phyloP scores from a whole-genome alignment of 208 protist genomes.

The Balamuthia mandrillaris region DNA sequence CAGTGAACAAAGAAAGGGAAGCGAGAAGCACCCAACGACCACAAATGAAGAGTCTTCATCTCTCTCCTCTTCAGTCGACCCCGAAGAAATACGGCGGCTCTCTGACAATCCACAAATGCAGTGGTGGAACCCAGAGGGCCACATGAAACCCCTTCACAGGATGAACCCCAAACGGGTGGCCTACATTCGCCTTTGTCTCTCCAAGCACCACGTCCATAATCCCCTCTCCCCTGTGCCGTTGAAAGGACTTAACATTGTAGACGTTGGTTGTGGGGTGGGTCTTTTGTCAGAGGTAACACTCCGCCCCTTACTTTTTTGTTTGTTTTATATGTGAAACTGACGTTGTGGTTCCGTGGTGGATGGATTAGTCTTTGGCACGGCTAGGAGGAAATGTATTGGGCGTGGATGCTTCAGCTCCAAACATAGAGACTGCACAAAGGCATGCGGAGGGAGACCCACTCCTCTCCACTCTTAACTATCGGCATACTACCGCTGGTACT shows the following conservation, averaged over 20 bases:
- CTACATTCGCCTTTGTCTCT: conserved; percentile 74
- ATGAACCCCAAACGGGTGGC: conserved; percentile 85
- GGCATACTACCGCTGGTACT: neutral
- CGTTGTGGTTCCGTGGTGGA: neutral
- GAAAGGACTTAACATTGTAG: conserved; percentile 72
- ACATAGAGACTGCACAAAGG: conserved; percentile 73
- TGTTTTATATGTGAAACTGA: too few species aligned
- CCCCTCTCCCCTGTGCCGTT: conserved; percentile 51
- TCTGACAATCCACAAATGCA: neutral
- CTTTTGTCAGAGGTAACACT: conserved; percentile 76
- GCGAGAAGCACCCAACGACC: neutral
- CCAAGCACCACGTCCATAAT: neutral
- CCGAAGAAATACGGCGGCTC: neutral
- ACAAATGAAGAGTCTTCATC: neutral
- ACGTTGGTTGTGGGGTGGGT: conserved; percentile 87
- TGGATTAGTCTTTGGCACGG: conserved; percentile 66
- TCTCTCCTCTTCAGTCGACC: too few species aligned
- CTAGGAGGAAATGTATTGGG: conserved; percentile 82
- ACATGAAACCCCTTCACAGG: conserved; percentile 82
- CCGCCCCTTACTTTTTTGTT: neutral
- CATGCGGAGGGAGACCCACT: conserved; percentile 61
- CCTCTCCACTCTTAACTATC: conserved; percentile 44
- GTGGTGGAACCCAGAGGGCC: conserved; percentile 83
- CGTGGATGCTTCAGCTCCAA: conserved; percentile 83
- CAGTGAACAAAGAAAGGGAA: neutral